Evolutionary conservation across 2,329 filamentous ascomycete genomes (phyloP), one percentile per base, ranked within the genome.

Genomic region (Colletotrichum karsti): DNA sequence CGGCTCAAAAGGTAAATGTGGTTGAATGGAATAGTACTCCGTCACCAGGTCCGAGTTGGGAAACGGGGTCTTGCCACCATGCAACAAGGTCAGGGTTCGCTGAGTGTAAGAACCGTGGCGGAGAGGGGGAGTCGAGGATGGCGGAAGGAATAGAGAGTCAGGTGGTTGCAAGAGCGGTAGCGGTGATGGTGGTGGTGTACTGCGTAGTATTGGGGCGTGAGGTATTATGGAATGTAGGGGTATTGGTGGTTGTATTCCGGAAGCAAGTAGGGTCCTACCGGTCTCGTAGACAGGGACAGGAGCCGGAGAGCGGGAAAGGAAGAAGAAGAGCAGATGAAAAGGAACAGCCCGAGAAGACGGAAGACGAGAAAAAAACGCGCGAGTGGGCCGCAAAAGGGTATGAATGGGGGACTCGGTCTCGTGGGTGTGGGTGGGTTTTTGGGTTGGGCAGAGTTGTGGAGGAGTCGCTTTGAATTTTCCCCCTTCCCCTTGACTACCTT

Each of bases 381-480:
- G 64, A n/a, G 64, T 64, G 64, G 64, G 64, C 64, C 64, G 60
- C 44, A 37, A 26, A 53, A 55, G 44, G 62, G 64, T 30, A 53
- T 33, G 37, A 24, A 48, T 39, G 46, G 58, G 20, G 10, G 51
- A 54, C 33, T 20, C 53, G 60, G 54, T 64, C 60, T 67, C 64
- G 64, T 67, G 60, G 50, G 64, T 64, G 46, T 59, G 56, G 62
- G 65, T 60, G 61, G 56, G 66, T 69, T 67, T 59, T 67, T 65
- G 70, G 69, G 69, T 69, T 72, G 70, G 69, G 72, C 73, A 75
- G 71, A 60, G 44, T 50, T 24, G 57, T 41, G 22, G 24, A 30
- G 37, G 37, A 44, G 24, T 44, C 54, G 37, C 35, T 35, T 64
- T 42, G 15, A 20, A 35, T 44, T 51, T 56, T 42, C n/a, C 28